These are phyloP conservation scores for Senecio squalidus DNA, from an alignment of 140 eudicot species.

Conservation along the genomic window DNA sequence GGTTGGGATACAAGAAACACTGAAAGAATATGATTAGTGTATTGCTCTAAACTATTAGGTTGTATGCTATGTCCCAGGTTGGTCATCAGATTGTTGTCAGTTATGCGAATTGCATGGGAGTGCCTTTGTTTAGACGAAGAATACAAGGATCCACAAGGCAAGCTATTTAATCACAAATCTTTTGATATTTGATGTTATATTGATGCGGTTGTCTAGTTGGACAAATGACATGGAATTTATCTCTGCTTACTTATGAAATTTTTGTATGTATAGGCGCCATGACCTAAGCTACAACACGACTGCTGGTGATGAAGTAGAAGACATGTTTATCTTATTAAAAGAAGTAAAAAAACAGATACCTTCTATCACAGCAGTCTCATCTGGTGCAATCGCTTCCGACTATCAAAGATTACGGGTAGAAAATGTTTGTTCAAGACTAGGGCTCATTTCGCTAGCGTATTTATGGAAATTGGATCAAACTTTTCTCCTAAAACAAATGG, in stretches of 20 bases:
- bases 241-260: neutral
- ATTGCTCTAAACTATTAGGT: slow-evolving; percentile 4
- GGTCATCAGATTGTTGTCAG: slow-evolving; percentile 94
- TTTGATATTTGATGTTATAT: slow-evolving; percentile 9
- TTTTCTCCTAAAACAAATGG: slow-evolving; percentile 86
- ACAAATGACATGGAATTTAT: neutral
- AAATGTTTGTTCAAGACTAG: slow-evolving; percentile 93
- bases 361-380: slow-evolving; percentile 76
- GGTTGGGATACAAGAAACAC: slow-evolving; percentile 1
- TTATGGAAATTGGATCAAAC: slow-evolving; percentile 93
- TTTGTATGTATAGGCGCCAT: slow-evolving; percentile 48
- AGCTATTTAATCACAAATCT: slow-evolving; percentile 29
- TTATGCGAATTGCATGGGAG: slow-evolving; percentile 94
- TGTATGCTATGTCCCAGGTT: slow-evolving; percentile 45
- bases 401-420: slow-evolving; percentile 96
- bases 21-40: slow-evolving; percentile 6
- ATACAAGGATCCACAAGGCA: slow-evolving; percentile 96
- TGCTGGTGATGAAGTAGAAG: slow-evolving; percentile 98
- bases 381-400: slow-evolving; percentile 99
- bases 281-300: slow-evolving; percentile 72
- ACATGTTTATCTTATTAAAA: slow-evolving; percentile 71
- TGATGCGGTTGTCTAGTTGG: slow-evolving; percentile 9
- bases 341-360: slow-evolving; percentile 85
- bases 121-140: slow-evolving; percentile 85
- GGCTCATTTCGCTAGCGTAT: slow-evolving; percentile 88